Base-by-base conservation (phyloP, 1,139 yeast species). In the Hansenula anomala region DNA sequence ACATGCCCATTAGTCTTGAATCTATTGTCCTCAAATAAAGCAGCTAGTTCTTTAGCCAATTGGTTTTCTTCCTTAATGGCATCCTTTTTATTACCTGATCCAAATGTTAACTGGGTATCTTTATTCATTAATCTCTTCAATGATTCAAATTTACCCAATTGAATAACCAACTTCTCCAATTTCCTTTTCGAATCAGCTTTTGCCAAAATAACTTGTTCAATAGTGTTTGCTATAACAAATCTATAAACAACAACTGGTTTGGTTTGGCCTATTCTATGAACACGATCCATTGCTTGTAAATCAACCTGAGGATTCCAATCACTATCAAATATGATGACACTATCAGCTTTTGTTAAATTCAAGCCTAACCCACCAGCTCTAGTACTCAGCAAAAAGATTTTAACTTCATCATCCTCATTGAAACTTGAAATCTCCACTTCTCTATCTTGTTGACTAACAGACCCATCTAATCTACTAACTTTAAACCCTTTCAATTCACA, bases 221-320 rank as follows among this genome's bases (percentile, higher is more conserved):
- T 75, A 0, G 96, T 86, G 49, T 86, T 78, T 35, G 76, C 73
- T 11, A 88, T 74, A 17, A 89, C 80, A 32, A 92, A 70, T 43
- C 97, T 71, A 55, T 78, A 87, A 2, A 92, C 76, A 33, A 87
- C 71, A 3, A 89, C 96, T 0, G 96, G 96, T 39, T 74, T 78
- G 1, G 66, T 70, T 59, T 92, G 98, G 0, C 98, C 97, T 41
- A 92, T 87, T 55, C 98, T 69, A 59, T 92, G 97, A 13, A 87
- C 95, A 43, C 98, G 71, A 55, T 90, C 97, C 76, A 92, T 92
- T 0, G 97, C 97, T 58, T 92, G 98, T 37, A 89, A 64, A 60
- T 92, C 97, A 50, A 88, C 90, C 56, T 92, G 97, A 0, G 98
- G 98, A 54, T 92, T 92, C 96, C 97, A 90, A 58, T 92, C 97